A percentile compares a stretch with the other conserved stretches of the same genome.
phyloP scores from a whole-genome alignment of 805 yeast genomes.

The Torulaspora microellipsoides region DNA sequence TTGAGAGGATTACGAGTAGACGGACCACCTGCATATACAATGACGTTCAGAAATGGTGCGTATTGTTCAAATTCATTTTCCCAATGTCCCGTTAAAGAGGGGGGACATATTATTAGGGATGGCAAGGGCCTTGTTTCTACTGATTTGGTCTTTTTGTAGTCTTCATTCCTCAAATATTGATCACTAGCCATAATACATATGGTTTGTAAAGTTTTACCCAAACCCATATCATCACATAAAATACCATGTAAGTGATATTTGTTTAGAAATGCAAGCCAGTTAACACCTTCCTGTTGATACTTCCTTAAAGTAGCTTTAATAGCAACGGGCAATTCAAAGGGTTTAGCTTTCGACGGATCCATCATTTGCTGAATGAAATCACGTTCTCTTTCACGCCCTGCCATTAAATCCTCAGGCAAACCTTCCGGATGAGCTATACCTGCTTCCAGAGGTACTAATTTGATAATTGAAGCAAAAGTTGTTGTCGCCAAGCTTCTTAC shows the following conservation, averaged over 20 bases:
- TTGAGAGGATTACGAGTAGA: constrained; percentile 56
- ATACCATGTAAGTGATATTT: constrained; percentile 95
- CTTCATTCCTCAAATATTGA: constrained; percentile 77
- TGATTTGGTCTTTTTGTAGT: constrained; percentile 52
- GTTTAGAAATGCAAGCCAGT: constrained; percentile 94
- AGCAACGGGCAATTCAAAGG: constrained; percentile 84
- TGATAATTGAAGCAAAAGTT: constrained; percentile 92
- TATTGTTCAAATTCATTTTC: constrained; percentile 88
- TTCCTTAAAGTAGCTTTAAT: constrained; percentile 89
- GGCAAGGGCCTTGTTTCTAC: constrained; percentile 73
- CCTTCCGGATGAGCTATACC: constrained; percentile 95
- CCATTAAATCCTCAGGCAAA: constrained; percentile 76
- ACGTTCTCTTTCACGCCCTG: constrained; percentile 89
- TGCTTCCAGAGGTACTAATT: constrained; percentile 92
- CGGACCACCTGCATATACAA: constrained; percentile 95
- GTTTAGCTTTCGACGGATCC: constrained; percentile 87
- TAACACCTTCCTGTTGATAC: constrained; percentile 97
- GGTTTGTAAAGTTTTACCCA: constrained; percentile 95
- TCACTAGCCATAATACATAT: constrained; percentile 96
- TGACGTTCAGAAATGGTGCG: constrained; percentile 77
- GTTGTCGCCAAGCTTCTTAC: constrained; percentile 90
- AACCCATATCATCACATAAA: constrained; percentile 98
- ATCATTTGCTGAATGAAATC: constrained; percentile 95
- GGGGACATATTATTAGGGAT: constrained; percentile 88
- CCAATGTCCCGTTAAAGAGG: constrained; percentile 98